Evolutionary conservation across 768 basidiomycete genomes (phyloP).

Genomic region (Chalciporus pseudorubinellus): DNA sequence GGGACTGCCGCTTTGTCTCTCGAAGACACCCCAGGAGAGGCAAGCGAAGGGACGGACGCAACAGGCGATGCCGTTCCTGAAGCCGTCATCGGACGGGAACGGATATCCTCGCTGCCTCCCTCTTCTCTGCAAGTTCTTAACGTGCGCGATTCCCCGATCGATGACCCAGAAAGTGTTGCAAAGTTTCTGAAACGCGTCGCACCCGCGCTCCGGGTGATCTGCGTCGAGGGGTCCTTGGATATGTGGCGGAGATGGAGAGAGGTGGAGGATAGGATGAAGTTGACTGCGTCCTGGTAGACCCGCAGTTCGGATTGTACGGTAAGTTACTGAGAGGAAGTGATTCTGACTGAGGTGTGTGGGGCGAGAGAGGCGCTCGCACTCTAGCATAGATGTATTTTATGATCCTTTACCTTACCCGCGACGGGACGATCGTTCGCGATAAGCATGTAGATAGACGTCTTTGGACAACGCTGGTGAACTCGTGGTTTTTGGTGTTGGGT

Average conservation of each 20-base stretch:
- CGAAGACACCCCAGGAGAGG: background rate
- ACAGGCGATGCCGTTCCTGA: background rate
- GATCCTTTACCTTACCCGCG: background rate
- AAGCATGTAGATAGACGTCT: background rate
- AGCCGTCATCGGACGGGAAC: background rate
- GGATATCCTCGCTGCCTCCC: background rate
- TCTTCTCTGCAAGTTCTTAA: constrained; percentile 25
- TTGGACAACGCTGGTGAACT: too few relatives aligned
- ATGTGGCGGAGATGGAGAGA: constrained; percentile 31
- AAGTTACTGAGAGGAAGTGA: background rate
- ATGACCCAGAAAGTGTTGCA: constrained; percentile 25
- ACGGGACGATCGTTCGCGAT: background rate
- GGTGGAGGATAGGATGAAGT: constrained; percentile 23
- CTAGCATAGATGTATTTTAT: background rate
- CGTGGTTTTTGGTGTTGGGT: too few relatives aligned
- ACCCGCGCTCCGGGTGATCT: constrained; percentile 24
- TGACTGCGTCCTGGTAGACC: constrained; percentile 2
- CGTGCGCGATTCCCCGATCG: constrained; percentile 28
- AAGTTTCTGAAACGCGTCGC: constrained; percentile 23
- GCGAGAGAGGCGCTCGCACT: background rate
- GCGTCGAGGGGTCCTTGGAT: constrained; percentile 27
- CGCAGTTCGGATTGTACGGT: background rate
- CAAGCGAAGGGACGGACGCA: background rate
- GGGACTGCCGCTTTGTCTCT: background rate
- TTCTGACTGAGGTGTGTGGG: background rate